Percentiles rank a stretch among this genome's conserved stretches.
phyloP scores from a whole-genome alignment of 1,139 yeast genomes.

The Meyerozyma guilliermondii region DNA sequence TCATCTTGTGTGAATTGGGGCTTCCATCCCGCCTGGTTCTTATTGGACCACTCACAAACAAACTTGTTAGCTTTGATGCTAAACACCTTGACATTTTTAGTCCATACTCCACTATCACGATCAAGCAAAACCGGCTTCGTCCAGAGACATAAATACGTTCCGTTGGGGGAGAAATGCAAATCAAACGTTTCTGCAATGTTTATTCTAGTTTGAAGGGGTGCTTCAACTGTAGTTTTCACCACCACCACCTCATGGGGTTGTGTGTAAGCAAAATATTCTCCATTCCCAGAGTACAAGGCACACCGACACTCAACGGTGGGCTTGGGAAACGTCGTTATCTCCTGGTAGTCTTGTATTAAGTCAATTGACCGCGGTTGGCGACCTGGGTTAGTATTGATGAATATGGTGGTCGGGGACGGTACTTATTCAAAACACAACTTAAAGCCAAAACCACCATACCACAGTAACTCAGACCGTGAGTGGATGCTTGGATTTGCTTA shows the following conservation, averaged over 20 bases:
- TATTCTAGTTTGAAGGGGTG: constrained; percentile 33
- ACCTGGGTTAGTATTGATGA: constrained; percentile 26
- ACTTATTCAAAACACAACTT: too few relatives aligned
- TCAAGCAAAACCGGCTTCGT: constrained; percentile 69
- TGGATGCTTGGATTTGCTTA: too few relatives aligned
- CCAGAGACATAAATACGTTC: constrained; percentile 86
- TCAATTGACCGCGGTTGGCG: constrained; percentile 63
- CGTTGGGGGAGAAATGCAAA: constrained; percentile 80
- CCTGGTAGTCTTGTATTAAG: constrained; percentile 47
- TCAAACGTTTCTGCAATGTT: constrained; percentile 67
- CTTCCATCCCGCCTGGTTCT: constrained; percentile 86
- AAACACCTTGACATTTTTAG: constrained; percentile 75
- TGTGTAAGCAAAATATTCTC: constrained; percentile 53
- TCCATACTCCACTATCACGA: constrained; percentile 62
- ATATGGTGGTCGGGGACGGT: not conserved
- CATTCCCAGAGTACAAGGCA: constrained; percentile 49
- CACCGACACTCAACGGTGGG: constrained; percentile 39
- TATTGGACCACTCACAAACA: constrained; percentile 67
- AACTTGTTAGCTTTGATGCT: constrained; percentile 41
- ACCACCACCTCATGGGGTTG: constrained; percentile 55
- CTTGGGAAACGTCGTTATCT: constrained; percentile 28
- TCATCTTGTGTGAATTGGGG: constrained; percentile 85
- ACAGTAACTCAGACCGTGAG: too few relatives aligned
- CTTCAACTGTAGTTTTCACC: constrained; percentile 36
- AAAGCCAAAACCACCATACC: too few relatives aligned